Percentiles rank a stretch among this genome's conserved stretches.
phyloP scores from a whole-genome alignment of 176 grass and related monocot genomes.

The Leersia perrieri region DNA sequence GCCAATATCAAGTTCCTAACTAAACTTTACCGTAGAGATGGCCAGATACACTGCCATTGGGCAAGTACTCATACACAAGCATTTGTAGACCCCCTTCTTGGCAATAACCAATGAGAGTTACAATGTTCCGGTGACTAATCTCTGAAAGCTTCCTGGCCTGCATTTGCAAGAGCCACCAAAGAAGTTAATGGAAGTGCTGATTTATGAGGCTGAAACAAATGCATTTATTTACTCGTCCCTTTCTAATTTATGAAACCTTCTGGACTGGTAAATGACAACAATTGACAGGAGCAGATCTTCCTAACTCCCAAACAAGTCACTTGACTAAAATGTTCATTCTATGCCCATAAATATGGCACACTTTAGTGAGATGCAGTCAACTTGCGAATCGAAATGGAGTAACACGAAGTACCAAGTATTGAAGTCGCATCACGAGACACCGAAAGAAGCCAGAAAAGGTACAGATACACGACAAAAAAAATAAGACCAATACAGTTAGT shows the following conservation, averaged over 20 bases:
- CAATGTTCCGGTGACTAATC: constrained; percentile 77
- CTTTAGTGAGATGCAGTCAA: constrained; percentile 3
- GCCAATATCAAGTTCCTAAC: not conserved
- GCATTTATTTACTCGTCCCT: constrained; percentile 41
- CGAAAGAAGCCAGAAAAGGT: not conserved
- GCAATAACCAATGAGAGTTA: constrained; percentile 87
- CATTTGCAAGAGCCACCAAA: constrained; percentile 5
- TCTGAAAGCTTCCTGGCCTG: constrained; percentile 77
- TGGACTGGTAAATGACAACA: constrained; percentile 14
- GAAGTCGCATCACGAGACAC: constrained; percentile 2
- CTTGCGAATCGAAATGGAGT: not conserved
- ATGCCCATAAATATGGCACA: constrained; percentile 26
- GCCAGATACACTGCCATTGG: constrained; percentile 79
- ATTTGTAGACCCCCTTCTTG: constrained; percentile 92
- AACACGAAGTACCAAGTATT: not conserved
- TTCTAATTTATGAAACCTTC: constrained; percentile 11
- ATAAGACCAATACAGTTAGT: not conserved
- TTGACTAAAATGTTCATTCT: constrained; percentile 6
- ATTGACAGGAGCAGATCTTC: constrained; percentile 31
- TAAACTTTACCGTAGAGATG: constrained; percentile 84
- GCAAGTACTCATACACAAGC: constrained; percentile 89
- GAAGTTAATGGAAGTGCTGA: constrained; percentile 7
- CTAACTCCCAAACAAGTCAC: constrained; percentile 12
- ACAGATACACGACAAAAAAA: not conserved
- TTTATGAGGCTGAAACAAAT: not conserved